phyloP scores from a whole-genome alignment of 371 early-diverging fungal species.

The Rhizopus sp. region DNA sequence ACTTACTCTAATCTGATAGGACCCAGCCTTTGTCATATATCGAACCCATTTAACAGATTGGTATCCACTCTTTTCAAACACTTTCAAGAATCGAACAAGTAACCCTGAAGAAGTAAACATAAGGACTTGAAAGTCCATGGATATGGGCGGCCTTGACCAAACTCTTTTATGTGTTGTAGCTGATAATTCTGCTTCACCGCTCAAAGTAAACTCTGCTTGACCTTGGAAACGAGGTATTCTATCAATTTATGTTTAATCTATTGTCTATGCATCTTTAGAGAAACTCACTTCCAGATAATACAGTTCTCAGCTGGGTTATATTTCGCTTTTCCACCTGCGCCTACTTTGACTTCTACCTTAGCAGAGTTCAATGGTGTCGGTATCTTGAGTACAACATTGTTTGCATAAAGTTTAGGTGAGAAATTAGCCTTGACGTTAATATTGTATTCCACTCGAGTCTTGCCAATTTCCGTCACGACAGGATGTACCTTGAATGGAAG shows the following conservation, averaged over 20 bases:
- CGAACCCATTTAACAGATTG: constrained; percentile 93
- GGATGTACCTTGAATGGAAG: constrained; percentile 87
- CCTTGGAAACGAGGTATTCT: constrained; percentile 87
- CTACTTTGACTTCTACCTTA: constrained; percentile 67
- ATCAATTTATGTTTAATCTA: not conserved
- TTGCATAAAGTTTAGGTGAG: constrained; percentile 75
- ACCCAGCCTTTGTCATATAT: constrained; percentile 90
- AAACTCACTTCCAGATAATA: constrained; percentile 86
- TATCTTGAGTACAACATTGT: constrained; percentile 79
- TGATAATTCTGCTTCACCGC: constrained; percentile 74
- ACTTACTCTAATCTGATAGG: constrained; percentile 83
- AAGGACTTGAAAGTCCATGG: constrained; percentile 86
- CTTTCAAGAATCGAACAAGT: constrained; percentile 87
- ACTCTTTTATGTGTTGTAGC: constrained; percentile 77
- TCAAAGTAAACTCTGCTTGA: constrained; percentile 73
- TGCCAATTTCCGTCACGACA: constrained; percentile 78
- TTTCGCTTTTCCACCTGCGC: constrained; percentile 81
- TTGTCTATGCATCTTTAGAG: not conserved
- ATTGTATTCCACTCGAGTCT: constrained; percentile 78
- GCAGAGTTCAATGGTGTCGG: constrained; percentile 87
- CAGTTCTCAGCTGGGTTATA: constrained; percentile 84
- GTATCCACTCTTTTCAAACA: constrained; percentile 90
- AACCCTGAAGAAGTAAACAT: constrained; percentile 92
- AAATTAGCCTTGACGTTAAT: constrained; percentile 79
- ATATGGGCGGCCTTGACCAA: constrained; percentile 90